Percentiles rank a stretch among this genome's conserved stretches.
Conservation (phyloP, 495 filamentous ascomycete species). For the Beverwykella pulmonaria region DNA sequence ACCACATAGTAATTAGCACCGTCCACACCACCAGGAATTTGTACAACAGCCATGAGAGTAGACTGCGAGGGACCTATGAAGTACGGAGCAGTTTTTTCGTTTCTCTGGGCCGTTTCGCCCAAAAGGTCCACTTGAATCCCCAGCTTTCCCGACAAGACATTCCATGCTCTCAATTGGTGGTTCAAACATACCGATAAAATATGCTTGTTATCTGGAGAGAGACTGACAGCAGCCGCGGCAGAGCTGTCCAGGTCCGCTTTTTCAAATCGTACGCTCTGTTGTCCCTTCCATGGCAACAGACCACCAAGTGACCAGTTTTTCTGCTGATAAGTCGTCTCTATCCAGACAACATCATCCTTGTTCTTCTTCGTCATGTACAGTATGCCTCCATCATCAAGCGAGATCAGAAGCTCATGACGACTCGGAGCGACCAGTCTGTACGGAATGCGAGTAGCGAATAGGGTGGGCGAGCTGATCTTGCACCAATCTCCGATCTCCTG, state of each 20-base stretch:
- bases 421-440: slow-evolving; percentile 78
- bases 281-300: slow-evolving; percentile 69
- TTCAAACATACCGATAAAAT: slow-evolving; percentile 85
- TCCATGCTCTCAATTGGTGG: slow-evolving; percentile 86
- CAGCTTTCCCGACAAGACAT: slow-evolving; percentile 70
- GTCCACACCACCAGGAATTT: slow-evolving; percentile 55
- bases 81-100: slow-evolving; percentile 64
- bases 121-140: slow-evolving; percentile 74
- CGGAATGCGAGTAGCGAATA: slow-evolving; percentile 72
- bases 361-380: slow-evolving; percentile 69
- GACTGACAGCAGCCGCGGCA: slow-evolving; percentile 63
- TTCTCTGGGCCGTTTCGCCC: slow-evolving; percentile 53
- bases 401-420: slow-evolving; percentile 72
- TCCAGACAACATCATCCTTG: slow-evolving; percentile 71
- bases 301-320: slow-evolving; percentile 77
- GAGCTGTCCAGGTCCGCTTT: slow-evolving; percentile 68
- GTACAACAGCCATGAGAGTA: slow-evolving; percentile 73
- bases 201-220: slow-evolving; percentile 66
- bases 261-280: slow-evolving; percentile 65
- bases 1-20: slow-evolving; percentile 71
- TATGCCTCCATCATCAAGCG: slow-evolving; percentile 80
- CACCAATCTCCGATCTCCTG: slow-evolving; percentile 73
- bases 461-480: slow-evolving; percentile 69
- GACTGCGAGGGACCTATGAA: slow-evolving; percentile 75
- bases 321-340: slow-evolving; percentile 76